Conservation (phyloP, 805 yeast species). For the Yarrowia bubula region DNA sequence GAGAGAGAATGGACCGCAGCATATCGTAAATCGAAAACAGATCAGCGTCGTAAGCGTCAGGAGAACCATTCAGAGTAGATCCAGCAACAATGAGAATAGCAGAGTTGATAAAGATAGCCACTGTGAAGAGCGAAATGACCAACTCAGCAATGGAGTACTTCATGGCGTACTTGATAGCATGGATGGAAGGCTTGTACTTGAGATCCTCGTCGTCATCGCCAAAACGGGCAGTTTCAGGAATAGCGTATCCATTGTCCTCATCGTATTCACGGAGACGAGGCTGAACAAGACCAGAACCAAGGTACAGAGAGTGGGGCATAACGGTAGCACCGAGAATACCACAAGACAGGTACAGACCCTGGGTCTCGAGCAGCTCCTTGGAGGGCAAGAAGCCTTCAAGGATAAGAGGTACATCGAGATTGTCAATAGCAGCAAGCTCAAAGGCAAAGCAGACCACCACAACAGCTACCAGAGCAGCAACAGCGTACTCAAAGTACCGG, state of each 20-base stretch:
- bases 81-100: slow-evolving; percentile 91
- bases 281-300: slow-evolving; percentile 86
- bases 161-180: slow-evolving; percentile 78
- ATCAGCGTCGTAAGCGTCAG: slow-evolving; percentile 74
- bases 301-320: slow-evolving; percentile 86
- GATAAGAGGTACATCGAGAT: slow-evolving; percentile 53
- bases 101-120: slow-evolving; percentile 89
- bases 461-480: slow-evolving; percentile 63
- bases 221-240: slow-evolving; percentile 30
- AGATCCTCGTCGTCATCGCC: slow-evolving; percentile 31
- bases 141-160: slow-evolving; percentile 79
- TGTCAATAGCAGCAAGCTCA: slow-evolving; percentile 51
- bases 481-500: slow-evolving; percentile 74
- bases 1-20: slow-evolving; percentile 66
- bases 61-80: slow-evolving; percentile 64
- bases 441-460: slow-evolving; percentile 75
- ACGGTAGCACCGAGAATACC: slow-evolving; percentile 93
- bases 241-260: slow-evolving; percentile 49
- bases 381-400: slow-evolving; percentile 71
- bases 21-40: slow-evolving; percentile 74
- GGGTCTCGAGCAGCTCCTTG: slow-evolving; percentile 52
- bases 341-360: slow-evolving; percentile 70
- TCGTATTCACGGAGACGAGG: slow-evolving; percentile 79
- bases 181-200: slow-evolving; percentile 66
- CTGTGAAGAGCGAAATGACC: slow-evolving; percentile 74